These are phyloP conservation scores for Cercospora sojina DNA, from an alignment of 2,329 filamentous ascomycete species.

Conservation along the genomic window DNA sequence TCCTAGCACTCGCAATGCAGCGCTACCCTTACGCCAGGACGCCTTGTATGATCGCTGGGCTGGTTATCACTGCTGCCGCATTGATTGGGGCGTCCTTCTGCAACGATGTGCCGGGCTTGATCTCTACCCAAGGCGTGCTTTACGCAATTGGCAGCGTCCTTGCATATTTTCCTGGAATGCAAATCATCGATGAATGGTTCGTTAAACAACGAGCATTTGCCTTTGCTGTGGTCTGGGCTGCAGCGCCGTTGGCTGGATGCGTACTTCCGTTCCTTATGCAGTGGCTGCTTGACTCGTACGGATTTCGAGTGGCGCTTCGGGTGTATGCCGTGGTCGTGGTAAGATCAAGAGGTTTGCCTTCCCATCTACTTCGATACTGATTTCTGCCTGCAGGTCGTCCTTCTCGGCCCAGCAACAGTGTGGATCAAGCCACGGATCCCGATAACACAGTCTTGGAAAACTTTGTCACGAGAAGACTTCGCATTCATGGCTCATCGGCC, in stretches of 20 bases:
- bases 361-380: conserved; percentile 46
- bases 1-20: background rate
- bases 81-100: background rate
- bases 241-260: conserved; percentile 47
- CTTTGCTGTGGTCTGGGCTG: conserved; percentile 50
- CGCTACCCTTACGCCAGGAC: background rate
- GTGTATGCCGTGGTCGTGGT: background rate
- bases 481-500: background rate
- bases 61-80: background rate
- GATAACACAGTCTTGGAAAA: background rate
- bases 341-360: background rate
- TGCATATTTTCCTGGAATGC: conserved; percentile 51
- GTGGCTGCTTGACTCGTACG: conserved; percentile 42
- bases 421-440: background rate
- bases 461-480: background rate
- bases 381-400: conserved; percentile 45
- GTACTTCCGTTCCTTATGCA: conserved; percentile 47
- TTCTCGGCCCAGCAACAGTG: conserved; percentile 24
- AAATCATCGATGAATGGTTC: conserved; percentile 57
- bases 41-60: background rate
- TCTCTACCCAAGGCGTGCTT: conserved; percentile 42
- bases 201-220: conserved; percentile 53
- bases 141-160: conserved; percentile 50
- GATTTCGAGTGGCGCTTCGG: background rate
- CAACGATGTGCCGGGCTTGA: background rate